Percentiles rank a stretch among this genome's conserved stretches.
These are phyloP conservation scores for Epichloe festucae DNA, from an alignment of 2,329 filamentous ascomycete species.

Conservation along the genomic window DNA sequence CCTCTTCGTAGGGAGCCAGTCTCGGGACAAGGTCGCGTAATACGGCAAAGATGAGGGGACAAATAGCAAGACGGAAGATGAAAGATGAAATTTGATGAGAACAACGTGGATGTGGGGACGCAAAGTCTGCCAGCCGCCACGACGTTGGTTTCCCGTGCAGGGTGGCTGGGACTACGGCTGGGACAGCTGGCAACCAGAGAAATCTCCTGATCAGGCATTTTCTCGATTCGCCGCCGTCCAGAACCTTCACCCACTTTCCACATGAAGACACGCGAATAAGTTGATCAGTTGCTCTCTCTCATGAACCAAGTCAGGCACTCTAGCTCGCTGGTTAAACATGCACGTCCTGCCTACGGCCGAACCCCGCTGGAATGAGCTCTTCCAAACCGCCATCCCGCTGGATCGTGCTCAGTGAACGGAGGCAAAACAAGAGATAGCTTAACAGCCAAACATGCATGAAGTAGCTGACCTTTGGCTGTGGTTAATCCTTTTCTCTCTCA, in stretches of 20 bases:
- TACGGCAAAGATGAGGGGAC: too few relatives aligned
- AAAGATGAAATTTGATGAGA: too few relatives aligned
- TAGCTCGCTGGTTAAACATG: not conserved
- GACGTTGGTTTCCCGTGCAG: not conserved
- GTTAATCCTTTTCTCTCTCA: not conserved
- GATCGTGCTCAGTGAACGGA: not conserved
- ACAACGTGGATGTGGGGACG: not conserved
- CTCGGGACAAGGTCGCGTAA: too few relatives aligned
- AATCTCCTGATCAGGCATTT: not conserved
- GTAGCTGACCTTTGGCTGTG: not conserved
- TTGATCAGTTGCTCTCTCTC: not conserved
- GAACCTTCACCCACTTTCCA: not conserved
- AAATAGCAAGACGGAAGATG: too few relatives aligned
- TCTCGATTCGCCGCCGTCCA: not conserved
- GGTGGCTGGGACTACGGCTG: too few relatives aligned
- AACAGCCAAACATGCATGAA: not conserved
- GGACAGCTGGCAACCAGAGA: too few relatives aligned
- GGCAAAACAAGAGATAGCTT: not conserved
- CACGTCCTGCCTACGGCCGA: not conserved
- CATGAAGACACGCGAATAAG: not conserved
- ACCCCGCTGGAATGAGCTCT: not conserved
- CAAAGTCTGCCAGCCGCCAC: not conserved
- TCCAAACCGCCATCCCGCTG: not conserved
- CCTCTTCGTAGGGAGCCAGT: too few relatives aligned
- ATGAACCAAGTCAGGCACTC: not conserved